Conservation (phyloP, 805 yeast species). For the Saturnispora sekii region DNA sequence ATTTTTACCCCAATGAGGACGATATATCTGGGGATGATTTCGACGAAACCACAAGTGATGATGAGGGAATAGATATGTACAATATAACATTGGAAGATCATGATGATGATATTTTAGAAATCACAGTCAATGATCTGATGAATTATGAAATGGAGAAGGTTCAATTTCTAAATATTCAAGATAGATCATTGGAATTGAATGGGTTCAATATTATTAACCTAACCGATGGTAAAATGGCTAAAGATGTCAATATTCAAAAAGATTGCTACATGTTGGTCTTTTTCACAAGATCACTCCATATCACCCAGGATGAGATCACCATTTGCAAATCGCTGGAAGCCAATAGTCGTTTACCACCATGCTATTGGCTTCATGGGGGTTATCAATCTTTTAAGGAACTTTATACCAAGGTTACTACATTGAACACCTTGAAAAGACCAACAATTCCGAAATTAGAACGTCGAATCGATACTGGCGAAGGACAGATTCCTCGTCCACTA, state of each 20-base stretch:
- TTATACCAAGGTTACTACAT: too few relatives aligned
- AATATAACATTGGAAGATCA: background rate
- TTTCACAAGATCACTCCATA: constrained; percentile 7
- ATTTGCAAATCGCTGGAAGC: background rate
- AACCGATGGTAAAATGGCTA: constrained; percentile 1
- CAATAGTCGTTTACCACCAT: constrained; percentile 2
- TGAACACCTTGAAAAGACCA: too few relatives aligned
- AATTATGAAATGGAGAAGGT: constrained; percentile 3
- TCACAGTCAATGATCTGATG: constrained; percentile 1
- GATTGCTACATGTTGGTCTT: constrained; percentile 5
- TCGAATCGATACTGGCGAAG: too few relatives aligned
- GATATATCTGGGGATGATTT: constrained; percentile 15
- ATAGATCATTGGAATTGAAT: background rate
- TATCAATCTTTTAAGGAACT: constrained; percentile 6
- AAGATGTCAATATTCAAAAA: background rate
- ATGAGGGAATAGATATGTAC: constrained; percentile 10
- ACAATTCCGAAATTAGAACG: too few relatives aligned
- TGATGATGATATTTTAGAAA: background rate
- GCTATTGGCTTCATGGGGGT: constrained; percentile 32
- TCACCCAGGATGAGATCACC: too few relatives aligned
- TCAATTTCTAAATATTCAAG: constrained; percentile 5
- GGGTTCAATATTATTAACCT: constrained; percentile 4
- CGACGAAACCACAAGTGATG: constrained; percentile 17
- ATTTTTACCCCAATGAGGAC: background rate
- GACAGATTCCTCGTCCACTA: background rate